phyloP scores from a whole-genome alignment of 805 yeast species.

The Kurtzmaniella fragi region DNA sequence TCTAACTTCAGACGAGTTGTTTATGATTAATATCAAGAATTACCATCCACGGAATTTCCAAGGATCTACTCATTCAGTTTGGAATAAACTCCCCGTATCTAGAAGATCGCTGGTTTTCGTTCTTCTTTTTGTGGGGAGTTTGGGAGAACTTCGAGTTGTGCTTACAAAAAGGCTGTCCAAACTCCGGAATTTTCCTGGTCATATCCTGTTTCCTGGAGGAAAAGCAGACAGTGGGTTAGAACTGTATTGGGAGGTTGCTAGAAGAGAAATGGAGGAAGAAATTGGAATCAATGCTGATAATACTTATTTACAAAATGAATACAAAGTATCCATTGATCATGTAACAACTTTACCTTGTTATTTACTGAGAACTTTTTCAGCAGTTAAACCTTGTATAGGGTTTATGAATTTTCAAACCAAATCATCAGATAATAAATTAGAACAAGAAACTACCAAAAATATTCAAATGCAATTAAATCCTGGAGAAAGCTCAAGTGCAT shows the following conservation, averaged over 20 bases:
- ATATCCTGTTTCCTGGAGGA: constrained; percentile 92
- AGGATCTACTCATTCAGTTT: constrained; percentile 33
- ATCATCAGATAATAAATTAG: constrained; percentile 11
- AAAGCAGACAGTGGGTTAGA: constrained; percentile 71
- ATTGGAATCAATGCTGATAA: constrained; percentile 64
- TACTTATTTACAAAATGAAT: constrained; percentile 32
- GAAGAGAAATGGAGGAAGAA: constrained; percentile 85
- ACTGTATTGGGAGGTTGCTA: constrained; percentile 64
- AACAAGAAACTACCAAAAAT: constrained; percentile 15
- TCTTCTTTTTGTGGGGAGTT: constrained; percentile 63
- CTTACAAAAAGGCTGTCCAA: constrained; percentile 72
- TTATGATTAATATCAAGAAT: constrained; percentile 26
- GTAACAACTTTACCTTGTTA: constrained; percentile 70
- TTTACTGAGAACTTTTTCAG: constrained; percentile 73
- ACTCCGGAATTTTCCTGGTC: constrained; percentile 77
- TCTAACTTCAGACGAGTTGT: constrained; percentile 11
- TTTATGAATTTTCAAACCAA: constrained; percentile 42
- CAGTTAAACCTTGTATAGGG: constrained; percentile 79
- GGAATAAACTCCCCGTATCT: constrained; percentile 60
- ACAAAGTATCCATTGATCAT: constrained; percentile 56
- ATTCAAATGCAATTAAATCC: constrained; percentile 56
- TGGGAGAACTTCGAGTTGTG: constrained; percentile 72
- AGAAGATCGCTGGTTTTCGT: constrained; percentile 80
- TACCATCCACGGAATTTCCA: constrained; percentile 30
- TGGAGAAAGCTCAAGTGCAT: constrained; percentile 69